These are phyloP conservation scores for Clarireedia hainanense DNA, from an alignment of 2,329 filamentous ascomycete species.

Conservation along the genomic window DNA sequence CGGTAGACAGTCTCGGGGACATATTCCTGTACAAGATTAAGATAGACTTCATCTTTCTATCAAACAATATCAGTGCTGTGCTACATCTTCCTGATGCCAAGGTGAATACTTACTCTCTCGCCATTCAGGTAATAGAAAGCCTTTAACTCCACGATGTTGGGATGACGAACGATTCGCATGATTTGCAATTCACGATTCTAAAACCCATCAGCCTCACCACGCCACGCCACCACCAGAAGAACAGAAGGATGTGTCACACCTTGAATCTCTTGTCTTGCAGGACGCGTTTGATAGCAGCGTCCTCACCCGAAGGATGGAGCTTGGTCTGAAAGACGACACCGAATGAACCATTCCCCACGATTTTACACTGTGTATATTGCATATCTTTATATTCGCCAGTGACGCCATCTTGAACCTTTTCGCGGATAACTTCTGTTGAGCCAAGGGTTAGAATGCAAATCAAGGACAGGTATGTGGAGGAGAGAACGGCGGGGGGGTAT, in stretches of 20 bases:
- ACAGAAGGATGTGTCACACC: conserved; percentile 44
- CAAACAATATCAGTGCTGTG: conserved; percentile 12
- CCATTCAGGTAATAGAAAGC: conserved; percentile 99
- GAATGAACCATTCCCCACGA: conserved; percentile 97
- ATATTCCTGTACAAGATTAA: conserved; percentile 96
- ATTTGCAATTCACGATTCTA: conserved; percentile 99
- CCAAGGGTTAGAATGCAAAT: conserved; percentile 16
- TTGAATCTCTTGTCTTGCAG: conserved; percentile 99
- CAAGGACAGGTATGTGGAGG: background rate
- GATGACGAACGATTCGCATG: conserved; percentile 98
- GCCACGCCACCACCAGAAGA: background rate
- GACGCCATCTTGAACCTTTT: conserved; percentile 97
- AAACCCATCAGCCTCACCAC: conserved; percentile 21
- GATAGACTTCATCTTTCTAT: conserved; percentile 95
- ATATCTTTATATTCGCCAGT: conserved; percentile 95
- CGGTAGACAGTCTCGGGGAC: conserved; percentile 98
- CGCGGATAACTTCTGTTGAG: conserved; percentile 86
- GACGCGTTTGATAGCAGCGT: conserved; percentile 97
- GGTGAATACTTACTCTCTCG: conserved; percentile 65
- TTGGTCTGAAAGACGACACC: conserved; percentile 99
- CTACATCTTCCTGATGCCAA: conserved; percentile 11
- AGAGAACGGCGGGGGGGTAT: conserved; percentile 2
- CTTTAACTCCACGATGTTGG: conserved; percentile 98
- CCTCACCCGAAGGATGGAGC: conserved; percentile 92
- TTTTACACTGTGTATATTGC: conserved; percentile 99